Base-by-base conservation (phyloP, 2,329 filamentous ascomycete species). In the Phialophora macrospora region DNA sequence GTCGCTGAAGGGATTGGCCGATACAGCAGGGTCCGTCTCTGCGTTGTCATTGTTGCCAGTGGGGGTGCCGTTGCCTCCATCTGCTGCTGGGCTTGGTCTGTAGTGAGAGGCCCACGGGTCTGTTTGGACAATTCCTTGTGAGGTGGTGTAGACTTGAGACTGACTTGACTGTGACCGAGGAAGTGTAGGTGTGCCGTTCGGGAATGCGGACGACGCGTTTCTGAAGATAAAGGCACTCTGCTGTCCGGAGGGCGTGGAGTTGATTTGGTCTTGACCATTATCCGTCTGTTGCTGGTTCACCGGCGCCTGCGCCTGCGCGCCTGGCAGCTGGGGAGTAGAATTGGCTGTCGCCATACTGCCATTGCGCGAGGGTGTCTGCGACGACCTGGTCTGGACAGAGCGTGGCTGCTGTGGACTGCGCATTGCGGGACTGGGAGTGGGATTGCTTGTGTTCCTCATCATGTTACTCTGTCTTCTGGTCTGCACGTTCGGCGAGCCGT, bases 1-100 rank as follows among this genome's bases (percentile, higher is more conserved):
- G 54, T 69, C 67, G 38, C 64, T 68, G 59, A 69, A 69, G 12
- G 67, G 69, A 44, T 71, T 69, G 14, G 68, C 63, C 9, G 64
- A 62, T 6, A 65, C 48, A 28, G 57, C 62, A 34, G 58, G 52
- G 11, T 63, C 68, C 8, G 51, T 26, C 9, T 60, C 59, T 34
- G 56, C 44, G 17, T 34, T 38, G 46, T 60, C 52, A 22, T 61
- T 64, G 54, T 52, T 56, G 28, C 41, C 58, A 7, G 51, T 49
- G 22, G 49, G 44, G 30, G 61, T 44, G 11, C 24, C 52, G 54
- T 32, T 60, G 26, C 24, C 32, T 17, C 46, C 56, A 22, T 51
- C 46, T 11, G 26, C 38, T 4, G 62, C 38, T 9, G 58, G 64
- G 2, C 46, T 58, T 4, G 28, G n/a, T 44, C 34, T 49, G 34